Percentiles rank a stretch among this genome's conserved stretches.
Evolutionary conservation across 306 rosid genomes (phyloP).

Genomic region (Cicer arietinum): DNA sequence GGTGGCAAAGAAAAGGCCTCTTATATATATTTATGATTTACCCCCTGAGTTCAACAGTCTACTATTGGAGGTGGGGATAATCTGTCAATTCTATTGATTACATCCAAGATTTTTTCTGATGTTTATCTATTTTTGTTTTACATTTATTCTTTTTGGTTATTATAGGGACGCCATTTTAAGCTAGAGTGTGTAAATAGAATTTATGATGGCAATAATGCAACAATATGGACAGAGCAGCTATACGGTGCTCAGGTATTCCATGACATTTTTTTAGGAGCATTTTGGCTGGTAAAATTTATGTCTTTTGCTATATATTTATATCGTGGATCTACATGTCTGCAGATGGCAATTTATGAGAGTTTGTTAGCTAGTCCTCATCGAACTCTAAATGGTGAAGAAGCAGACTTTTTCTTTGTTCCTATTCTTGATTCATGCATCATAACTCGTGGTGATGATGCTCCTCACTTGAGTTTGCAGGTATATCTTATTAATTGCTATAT

Average conservation of each 20-base stretch:
- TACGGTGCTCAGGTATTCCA: slow-evolving; percentile 90
- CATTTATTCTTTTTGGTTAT: slow-evolving; percentile 38
- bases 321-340: slow-evolving; percentile 42
- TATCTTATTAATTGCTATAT: slow-evolving; percentile 25
- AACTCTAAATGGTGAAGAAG: slow-evolving; percentile 91
- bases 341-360: slow-evolving; percentile 91
- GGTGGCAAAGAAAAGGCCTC: slow-evolving; percentile 87
- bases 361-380: slow-evolving; percentile 90
- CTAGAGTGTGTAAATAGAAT: slow-evolving; percentile 88
- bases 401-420: slow-evolving; percentile 95
- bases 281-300: slow-evolving; percentile 28
- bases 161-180: slow-evolving; percentile 92
- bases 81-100: slow-evolving; percentile 37
- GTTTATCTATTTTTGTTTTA: slow-evolving; percentile 24
- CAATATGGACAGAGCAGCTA: slow-evolving; percentile 80
- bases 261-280: slow-evolving; percentile 33
- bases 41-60: slow-evolving; percentile 88
- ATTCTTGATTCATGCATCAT: slow-evolving; percentile 96
- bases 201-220: slow-evolving; percentile 68
- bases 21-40: slow-evolving; percentile 87
- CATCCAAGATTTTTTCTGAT: slow-evolving; percentile 40
- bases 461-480: slow-evolving; percentile 86
- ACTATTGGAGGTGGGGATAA: slow-evolving; percentile 78
- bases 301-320: slow-evolving; percentile 38
- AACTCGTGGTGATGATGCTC: slow-evolving; percentile 94